These are phyloP conservation scores for Teratosphaeria epicoccoides DNA, from an alignment of 2,329 filamentous ascomycete genomes.

Conservation along the genomic window DNA sequence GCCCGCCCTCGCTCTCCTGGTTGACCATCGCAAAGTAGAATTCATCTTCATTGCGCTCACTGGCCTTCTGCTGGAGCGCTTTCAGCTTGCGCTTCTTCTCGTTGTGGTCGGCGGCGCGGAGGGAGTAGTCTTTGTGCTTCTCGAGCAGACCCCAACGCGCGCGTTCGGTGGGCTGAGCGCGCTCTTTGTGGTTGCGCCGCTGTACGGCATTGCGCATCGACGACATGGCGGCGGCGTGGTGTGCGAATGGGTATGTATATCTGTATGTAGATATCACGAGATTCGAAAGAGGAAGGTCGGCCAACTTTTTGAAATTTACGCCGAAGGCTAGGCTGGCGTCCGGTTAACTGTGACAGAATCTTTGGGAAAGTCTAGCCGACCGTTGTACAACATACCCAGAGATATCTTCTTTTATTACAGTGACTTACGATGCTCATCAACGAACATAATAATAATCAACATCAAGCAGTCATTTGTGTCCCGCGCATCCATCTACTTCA, in stretches of 20 bases:
- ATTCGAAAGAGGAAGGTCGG: too few species aligned
- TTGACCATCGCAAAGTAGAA: conserved; percentile 57
- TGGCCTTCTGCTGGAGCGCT: conserved; percentile 48
- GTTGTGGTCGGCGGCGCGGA: conserved; percentile 55
- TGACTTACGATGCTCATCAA: background rate
- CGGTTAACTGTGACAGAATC: too few species aligned
- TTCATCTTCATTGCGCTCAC: conserved; percentile 54
- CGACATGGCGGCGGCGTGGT: conserved; percentile 34
- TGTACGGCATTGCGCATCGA: conserved; percentile 55
- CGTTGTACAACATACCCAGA: too few species aligned
- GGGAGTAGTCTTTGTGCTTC: conserved; percentile 77
- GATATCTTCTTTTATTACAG: background rate
- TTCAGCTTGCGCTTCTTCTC: conserved; percentile 50
- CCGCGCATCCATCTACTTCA: too few species aligned
- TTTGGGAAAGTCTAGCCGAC: too few species aligned
- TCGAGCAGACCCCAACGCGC: conserved; percentile 83
- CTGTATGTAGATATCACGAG: too few species aligned
- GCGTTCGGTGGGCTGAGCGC: conserved; percentile 75
- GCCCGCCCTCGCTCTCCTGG: conserved; percentile 36
- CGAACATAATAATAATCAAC: background rate
- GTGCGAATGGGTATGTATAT: background rate
- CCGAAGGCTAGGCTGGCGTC: too few species aligned
- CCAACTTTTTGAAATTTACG: background rate
- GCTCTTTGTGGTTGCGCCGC: conserved; percentile 78
- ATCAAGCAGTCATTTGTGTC: too few species aligned